Evolutionary conservation across 2,329 filamentous ascomycete species (phyloP).

Genomic region (Coniochaeta sp.): DNA sequence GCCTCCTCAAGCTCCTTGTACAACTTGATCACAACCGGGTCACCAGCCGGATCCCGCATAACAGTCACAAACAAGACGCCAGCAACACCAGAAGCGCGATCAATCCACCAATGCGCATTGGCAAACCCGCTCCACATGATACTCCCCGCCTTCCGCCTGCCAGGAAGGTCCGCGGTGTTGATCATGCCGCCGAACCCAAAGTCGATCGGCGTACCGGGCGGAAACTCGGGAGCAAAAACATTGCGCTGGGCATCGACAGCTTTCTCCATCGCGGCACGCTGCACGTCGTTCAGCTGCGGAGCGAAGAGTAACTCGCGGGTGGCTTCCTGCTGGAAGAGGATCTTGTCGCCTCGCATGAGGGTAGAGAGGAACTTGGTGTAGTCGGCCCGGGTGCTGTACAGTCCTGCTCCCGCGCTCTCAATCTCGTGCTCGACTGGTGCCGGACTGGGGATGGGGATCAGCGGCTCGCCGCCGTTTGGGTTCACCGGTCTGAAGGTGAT

Average conservation of each 20-base stretch:
- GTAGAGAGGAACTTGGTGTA: conserved; percentile 28
- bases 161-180: conserved; percentile 29
- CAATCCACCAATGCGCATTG: conserved; percentile 33
- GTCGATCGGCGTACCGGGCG: conserved; percentile 21
- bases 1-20: conserved; percentile 32
- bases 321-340: conserved; percentile 22
- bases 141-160: conserved; percentile 32
- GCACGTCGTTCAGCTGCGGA: conserved; percentile 30
- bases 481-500: neutral
- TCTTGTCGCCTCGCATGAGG: conserved; percentile 19
- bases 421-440: conserved; percentile 23
- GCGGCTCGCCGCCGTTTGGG: neutral
- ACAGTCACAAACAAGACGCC: conserved; percentile 31
- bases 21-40: conserved; percentile 25
- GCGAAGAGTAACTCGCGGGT: conserved; percentile 26
- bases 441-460: conserved; percentile 4
- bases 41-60: conserved; percentile 23
- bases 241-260: conserved; percentile 13
- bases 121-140: conserved; percentile 36
- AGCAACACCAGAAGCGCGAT: conserved; percentile 28
- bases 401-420: conserved; percentile 35
- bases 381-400: conserved; percentile 33
- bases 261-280: conserved; percentile 15
- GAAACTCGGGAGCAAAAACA: conserved; percentile 29
- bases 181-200: conserved; percentile 31